Percentiles rank a stretch among this genome's conserved stretches.
Conservation (phyloP, 331 rosid genomes). For the Saraca asoca region DNA sequence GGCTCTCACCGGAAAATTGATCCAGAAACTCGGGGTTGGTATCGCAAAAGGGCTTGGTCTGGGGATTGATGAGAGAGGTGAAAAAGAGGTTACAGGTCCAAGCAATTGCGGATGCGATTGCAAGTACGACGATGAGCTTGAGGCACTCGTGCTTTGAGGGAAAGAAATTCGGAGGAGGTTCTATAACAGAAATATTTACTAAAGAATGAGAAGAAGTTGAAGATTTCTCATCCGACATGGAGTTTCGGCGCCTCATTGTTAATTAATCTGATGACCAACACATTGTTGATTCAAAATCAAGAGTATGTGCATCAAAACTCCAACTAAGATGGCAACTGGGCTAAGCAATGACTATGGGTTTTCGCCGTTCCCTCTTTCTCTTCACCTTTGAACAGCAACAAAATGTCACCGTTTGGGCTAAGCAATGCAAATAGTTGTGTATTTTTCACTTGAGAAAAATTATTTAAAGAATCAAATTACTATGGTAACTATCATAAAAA, state of each 20-base stretch:
- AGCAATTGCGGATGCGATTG: slow-evolving; percentile 58
- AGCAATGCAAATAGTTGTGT: too few relatives aligned
- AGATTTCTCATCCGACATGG: slow-evolving; percentile 11
- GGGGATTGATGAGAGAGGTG: slow-evolving; percentile 44
- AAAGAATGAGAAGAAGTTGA: slow-evolving; percentile 19
- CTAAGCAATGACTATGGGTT: too few relatives aligned
- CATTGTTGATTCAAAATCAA: too few relatives aligned
- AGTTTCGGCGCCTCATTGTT: slow-evolving; percentile 37
- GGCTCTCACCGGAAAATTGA: slow-evolving; percentile 50
- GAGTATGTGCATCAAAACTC: too few relatives aligned
- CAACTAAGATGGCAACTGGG: too few relatives aligned
- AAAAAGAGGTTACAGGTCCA: slow-evolving; percentile 53
- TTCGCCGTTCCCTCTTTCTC: too few relatives aligned
- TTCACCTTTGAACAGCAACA: too few relatives aligned
- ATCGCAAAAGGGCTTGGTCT: slow-evolving; percentile 65
- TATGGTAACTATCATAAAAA: too few relatives aligned
- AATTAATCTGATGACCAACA: too few relatives aligned
- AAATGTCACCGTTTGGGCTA: too few relatives aligned
- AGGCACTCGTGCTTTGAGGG: slow-evolving; percentile 67
- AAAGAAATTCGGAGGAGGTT: slow-evolving; percentile 61
- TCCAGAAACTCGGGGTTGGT: slow-evolving; percentile 36
- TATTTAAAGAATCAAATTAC: too few relatives aligned
- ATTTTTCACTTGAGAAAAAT: too few relatives aligned
- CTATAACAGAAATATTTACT: slow-evolving; percentile 39
- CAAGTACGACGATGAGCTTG: slow-evolving; percentile 50